Base-by-base conservation (phyloP, 1,284 basidiomycete species). In the Rhodotorula sp. region DNA sequence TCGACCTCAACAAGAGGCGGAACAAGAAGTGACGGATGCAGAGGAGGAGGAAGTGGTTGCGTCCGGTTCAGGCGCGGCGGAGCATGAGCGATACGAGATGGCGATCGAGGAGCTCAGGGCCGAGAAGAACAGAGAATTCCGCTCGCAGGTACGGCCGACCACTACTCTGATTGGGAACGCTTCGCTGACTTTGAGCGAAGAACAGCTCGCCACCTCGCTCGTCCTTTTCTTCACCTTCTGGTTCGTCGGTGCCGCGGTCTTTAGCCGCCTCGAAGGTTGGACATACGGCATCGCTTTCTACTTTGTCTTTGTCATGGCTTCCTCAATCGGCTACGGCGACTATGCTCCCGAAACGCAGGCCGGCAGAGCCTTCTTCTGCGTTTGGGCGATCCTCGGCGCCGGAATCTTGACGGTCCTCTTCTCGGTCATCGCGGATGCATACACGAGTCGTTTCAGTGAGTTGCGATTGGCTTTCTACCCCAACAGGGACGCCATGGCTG, bases 361-460 rank as follows among this genome's bases (percentile, higher is more conserved):
- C 7, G 91, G 91, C 5, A 85, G 90, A 39, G 87, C 89, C 10
- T 85, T 93, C 62, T 93, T 93, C 80, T 87, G 63, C 65, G 86
- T 89, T 16, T 93, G 91, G 91, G 90, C 90, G 0, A 80, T 93
- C 59, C 81, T 90, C 16, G 62, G 76, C 78, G 57, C 79, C 58
- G 54, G 76, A 74, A 63, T 72, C 71, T 46, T 78, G 62, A 59
- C 72, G 0, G 77, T 81, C 26, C 67, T 79, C 39, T 69, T 79
- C 26, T 76, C 80, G 86, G 89, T 91, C 43, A 78, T 91, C 29
- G 84, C 87, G 18, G 90, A 91, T 74, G 87, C 85, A 1, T 88
- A 86, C 69, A 84, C 85, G 0, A 83, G 83, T 14, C 82, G 84
- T 26, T 89, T 88, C 79, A 85, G 69, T 71, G 7, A 20, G 69